A percentile compares a stretch with the other conserved stretches of the same genome.
phyloP scores from a whole-genome alignment of 2,329 filamentous ascomycete genomes.

The Exophiala xenobiotica region DNA sequence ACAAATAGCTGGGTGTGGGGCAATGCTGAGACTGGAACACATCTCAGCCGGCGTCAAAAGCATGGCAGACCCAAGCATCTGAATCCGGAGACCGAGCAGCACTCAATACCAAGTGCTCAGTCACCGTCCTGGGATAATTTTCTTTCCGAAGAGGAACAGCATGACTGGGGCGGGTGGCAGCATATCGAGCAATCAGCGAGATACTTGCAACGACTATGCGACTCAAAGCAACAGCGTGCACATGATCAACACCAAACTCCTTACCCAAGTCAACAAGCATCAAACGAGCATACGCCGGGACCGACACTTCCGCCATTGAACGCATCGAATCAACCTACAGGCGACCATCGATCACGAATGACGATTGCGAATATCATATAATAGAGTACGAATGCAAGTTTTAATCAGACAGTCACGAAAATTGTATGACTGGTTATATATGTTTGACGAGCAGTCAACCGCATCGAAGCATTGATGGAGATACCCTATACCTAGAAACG shows the following conservation, averaged over 20 bases:
- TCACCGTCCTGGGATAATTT: constrained; percentile 23
- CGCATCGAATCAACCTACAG: constrained; percentile 31
- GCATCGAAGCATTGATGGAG: not conserved
- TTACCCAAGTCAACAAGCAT: constrained; percentile 25
- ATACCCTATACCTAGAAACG: constrained; percentile 1
- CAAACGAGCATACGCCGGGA: constrained; percentile 30
- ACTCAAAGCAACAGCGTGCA: constrained; percentile 26
- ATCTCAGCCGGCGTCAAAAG: constrained; percentile 28
- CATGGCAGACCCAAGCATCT: constrained; percentile 24
- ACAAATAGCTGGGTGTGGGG: constrained; percentile 77
- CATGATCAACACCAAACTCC: constrained; percentile 8
- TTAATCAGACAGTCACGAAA: not conserved
- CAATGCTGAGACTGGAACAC: constrained; percentile 51
- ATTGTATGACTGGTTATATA: not conserved
- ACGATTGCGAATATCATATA: constrained; percentile 48
- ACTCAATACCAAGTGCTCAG: constrained; percentile 22
- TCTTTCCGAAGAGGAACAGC: constrained; percentile 57
- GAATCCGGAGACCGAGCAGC: constrained; percentile 20
- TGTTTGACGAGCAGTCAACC: not conserved
- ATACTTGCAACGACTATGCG: constrained; percentile 48
- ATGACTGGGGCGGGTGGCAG: constrained; percentile 80
- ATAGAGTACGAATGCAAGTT: not conserved
- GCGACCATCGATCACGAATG: constrained; percentile 42
- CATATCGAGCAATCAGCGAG: constrained; percentile 65
- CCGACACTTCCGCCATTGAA: constrained; percentile 26